phyloP scores from a whole-genome alignment of 2,329 filamentous ascomycete species.

The Ophiostoma tasmaniense region DNA sequence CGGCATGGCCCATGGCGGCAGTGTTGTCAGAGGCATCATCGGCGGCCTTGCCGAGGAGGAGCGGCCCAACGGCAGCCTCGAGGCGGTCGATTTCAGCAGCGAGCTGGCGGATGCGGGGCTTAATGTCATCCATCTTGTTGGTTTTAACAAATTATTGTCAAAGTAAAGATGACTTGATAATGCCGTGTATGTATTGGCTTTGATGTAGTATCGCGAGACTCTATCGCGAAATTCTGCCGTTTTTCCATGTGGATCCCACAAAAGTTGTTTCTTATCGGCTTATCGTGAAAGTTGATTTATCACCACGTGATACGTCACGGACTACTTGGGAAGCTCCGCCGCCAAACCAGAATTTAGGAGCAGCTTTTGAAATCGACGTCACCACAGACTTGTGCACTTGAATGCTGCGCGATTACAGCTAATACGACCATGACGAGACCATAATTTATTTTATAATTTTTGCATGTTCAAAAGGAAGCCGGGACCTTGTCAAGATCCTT shows the following conservation, averaged over 20 bases:
- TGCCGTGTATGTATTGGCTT: not conserved
- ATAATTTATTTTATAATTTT: not conserved
- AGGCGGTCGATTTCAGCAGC: constrained; percentile 72
- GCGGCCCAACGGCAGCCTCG: constrained; percentile 63
- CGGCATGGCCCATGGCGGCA: constrained; percentile 29
- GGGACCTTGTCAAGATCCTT: not conserved
- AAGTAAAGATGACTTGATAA: not conserved
- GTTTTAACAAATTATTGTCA: not conserved
- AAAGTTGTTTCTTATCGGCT: constrained; percentile 4
- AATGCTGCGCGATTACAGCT: not conserved
- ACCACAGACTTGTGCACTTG: not conserved
- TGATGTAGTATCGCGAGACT: not conserved
- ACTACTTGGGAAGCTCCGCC: not conserved
- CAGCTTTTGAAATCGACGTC: not conserved
- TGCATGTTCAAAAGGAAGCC: not conserved
- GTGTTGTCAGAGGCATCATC: not conserved
- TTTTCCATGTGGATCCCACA: not conserved
- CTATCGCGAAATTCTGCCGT: not conserved
- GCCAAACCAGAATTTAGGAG: not conserved
- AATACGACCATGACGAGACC: not conserved
- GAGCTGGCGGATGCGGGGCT: constrained; percentile 62
- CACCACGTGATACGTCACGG: not conserved
- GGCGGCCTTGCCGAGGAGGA: constrained; percentile 40
- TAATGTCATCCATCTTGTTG: constrained; percentile 40
- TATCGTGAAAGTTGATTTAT: not conserved